These are phyloP conservation scores for Phytophthora sp. DNA, from an alignment of 352 stramenopile species.

Conservation along the genomic window DNA sequence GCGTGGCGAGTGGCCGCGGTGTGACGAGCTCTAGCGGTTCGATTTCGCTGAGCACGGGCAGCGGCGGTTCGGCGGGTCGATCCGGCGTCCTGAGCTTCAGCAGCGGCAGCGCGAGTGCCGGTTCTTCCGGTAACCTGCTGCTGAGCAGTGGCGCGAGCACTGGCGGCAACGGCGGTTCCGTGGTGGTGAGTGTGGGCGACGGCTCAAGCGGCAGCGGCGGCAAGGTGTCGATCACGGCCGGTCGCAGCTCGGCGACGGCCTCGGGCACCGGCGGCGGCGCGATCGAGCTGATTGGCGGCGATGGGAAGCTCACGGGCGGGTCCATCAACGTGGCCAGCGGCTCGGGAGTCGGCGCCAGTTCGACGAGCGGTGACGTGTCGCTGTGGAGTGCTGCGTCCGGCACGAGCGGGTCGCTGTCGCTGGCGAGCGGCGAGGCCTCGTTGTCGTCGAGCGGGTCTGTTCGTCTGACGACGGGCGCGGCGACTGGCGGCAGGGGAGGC, in stretches of 20 bases:
- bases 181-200: constrained; percentile 12
- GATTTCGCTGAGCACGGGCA: constrained; percentile 11
- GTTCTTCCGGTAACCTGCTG: constrained; percentile 9
- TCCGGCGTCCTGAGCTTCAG: constrained; percentile 9
- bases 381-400: neutral
- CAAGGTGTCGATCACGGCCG: constrained; percentile 15
- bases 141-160: constrained; percentile 11
- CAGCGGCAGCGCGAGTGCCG: constrained; percentile 3
- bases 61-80: constrained; percentile 1
- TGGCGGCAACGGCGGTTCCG: neutral
- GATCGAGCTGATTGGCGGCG: constrained; percentile 3
- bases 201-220: constrained; percentile 3
- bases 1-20: constrained; percentile 19
- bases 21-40: constrained; percentile 18
- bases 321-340: neutral
- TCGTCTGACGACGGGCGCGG: constrained; percentile 8
- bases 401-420: no score
- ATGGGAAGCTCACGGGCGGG: neutral
- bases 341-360: neutral
- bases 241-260: neutral
- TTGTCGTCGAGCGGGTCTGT: neutral
- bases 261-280: constrained; percentile 1
- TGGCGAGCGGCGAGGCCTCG: no score
- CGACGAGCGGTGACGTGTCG: neutral
- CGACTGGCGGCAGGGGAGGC: neutral